Base-by-base conservation (phyloP, 2,329 filamentous ascomycete species). In the Plenodomus tracheiphilus region DNA sequence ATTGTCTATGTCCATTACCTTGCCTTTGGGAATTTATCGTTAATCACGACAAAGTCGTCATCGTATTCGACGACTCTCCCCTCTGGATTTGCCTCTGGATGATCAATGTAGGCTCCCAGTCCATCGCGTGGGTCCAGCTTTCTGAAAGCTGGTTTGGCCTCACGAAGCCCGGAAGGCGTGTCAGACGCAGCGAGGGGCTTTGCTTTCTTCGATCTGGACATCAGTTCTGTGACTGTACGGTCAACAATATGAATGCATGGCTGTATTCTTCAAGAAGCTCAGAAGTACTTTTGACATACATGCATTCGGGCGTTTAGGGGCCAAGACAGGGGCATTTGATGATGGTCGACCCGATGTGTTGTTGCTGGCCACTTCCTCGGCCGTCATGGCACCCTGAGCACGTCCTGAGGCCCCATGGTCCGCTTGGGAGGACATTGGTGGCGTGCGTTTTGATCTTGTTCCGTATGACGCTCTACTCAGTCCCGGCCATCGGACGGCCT, bases 21-120 rank as follows among this genome's bases (percentile, higher is more conserved):
- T 15, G 68, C 84, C 73, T 97, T 99, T 8, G 94, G 92, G 68
- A 85, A 99, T 53, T 85, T 77, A 75, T 99, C 94, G 61, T 86
- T 81, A 69, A 97, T 89, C 17, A 85, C 82, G 42, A 92, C 88
- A 58, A 87, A 90, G 51, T 84, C 75, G n/a, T 82, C 77, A 56
- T 84, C 83, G 71, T 85, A 77, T 64, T 85, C 86, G 46, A 94
- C 77, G 1, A 91, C 81, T 8, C 81, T 75, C 20, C 76, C 79
- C 4, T 79, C 58, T 1, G 85, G 80, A 61, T 84, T 87, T 1
- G 79, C 76, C 28, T 81, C 77, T 0, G 89, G 89, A 44, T 83
- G 73, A 7, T 75, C 62, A 41, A 88, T 85, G 72, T 94, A 94
- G 17, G 78, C 74, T 37, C 83, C 83, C 0, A 94, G 79, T 0